Base-by-base conservation (phyloP, 192 early-diverging fungal species). In the Mortierella claussenii region DNA sequence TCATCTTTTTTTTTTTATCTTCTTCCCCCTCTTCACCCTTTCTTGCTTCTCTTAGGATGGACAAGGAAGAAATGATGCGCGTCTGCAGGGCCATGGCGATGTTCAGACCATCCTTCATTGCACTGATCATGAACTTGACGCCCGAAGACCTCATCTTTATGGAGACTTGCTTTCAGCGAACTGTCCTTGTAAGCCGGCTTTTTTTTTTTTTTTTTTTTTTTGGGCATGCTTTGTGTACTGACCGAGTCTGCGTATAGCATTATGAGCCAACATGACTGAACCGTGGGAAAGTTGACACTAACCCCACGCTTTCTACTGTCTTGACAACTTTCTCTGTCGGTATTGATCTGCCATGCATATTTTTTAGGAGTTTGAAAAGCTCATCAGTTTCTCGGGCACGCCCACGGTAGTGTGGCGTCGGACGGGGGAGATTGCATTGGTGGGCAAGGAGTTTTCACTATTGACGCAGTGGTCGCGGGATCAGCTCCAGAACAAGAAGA, bases 321-420 rank as follows among this genome's bases (percentile, higher is more conserved):
- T 40, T 40, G 7, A 10, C 7, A 40, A 40, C 13, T 40, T 23
- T 55, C 11, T 31, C 46, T 9, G 33, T 32, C n/a, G n/a, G n/a
- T n/a, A n/a, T n/a, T n/a, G n/a, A n/a, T n/a, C n/a, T n/a, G n/a
- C n/a, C n/a, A n/a, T n/a, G n/a, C n/a, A 21, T 18, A 10, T 36
- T 33, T 49, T 63, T 44, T 55, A 92, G 89, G 96, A 98, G 86
- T 97, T 92, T 60, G 95, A 97, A 71, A 96, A 98, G 69, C 80
- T 98, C n/a, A 96, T 98, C 50, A 91, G 89, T 5, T 97, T 91
- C 55, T 95, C 95, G 21, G 96, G 96, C 42, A 98, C 96, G 26
- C 96, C 96, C 6, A 96, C 95, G 5, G 95, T 97, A 12, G 93
- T 98, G 28, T 98, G 96, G 96, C 90, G 96, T 34, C 87, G 96